Conservation (phyloP, 176 grass and related monocot genomes). For the Alloteropsis semialata region DNA sequence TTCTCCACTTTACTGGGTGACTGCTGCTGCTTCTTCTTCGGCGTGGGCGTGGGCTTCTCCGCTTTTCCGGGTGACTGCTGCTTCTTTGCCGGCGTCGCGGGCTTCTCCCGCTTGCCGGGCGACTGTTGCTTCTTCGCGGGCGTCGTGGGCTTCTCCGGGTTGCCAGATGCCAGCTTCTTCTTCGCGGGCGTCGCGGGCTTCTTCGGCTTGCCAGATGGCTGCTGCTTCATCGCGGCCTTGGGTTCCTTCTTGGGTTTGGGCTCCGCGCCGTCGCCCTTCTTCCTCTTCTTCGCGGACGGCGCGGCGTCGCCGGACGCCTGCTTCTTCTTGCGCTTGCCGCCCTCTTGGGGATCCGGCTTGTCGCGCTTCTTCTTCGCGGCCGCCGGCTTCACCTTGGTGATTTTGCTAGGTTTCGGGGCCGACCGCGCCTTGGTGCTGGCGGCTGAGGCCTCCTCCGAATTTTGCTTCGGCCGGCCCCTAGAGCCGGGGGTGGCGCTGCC, state of each 20-base stretch:
- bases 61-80: neutral
- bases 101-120: neutral
- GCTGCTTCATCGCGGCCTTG: neutral
- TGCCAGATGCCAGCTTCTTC: neutral
- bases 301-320: neutral
- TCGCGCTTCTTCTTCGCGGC: constrained; percentile 16
- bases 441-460: neutral
- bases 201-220: neutral
- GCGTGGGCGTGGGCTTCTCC: neutral
- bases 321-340: constrained; percentile 23
- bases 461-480: neutral
- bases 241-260: constrained; percentile 1
- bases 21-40: neutral
- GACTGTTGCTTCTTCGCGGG: constrained; percentile 9
- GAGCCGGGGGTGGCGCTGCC: neutral
- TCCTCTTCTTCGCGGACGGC: constrained; percentile 14
- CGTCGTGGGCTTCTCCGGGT: neutral
- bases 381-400: neutral
- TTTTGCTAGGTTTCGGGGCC: constrained; percentile 11
- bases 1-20: neutral
- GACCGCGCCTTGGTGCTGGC: neutral
- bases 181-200: neutral
- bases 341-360: neutral
- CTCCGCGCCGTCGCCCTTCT: constrained; percentile 10
- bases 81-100: neutral